Percentiles rank a stretch among this genome's conserved stretches.
Evolutionary conservation across 2,329 filamentous ascomycete genomes (phyloP).

Genomic region (Ophiostoma piceae): DNA sequence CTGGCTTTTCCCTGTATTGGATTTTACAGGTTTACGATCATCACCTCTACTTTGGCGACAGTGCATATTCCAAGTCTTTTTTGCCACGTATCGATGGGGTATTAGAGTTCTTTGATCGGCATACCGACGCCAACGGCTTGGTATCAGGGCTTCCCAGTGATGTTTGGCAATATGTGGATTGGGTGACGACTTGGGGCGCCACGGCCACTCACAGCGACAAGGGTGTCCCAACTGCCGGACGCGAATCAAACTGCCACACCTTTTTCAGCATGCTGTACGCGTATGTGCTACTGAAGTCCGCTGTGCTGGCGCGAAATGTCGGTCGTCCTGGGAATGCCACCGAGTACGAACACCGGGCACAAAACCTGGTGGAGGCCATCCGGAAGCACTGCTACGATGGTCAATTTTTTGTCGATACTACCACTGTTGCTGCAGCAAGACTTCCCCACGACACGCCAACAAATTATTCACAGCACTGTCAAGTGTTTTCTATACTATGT

Average conservation of each 20-base stretch:
- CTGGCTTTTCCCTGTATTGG: constrained; percentile 39
- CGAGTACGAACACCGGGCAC: constrained; percentile 33
- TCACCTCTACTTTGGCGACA: constrained; percentile 36
- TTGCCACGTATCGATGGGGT: constrained; percentile 36
- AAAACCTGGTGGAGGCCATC: constrained; percentile 30
- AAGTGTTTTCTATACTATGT: constrained; percentile 36
- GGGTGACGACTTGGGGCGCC: constrained; percentile 31
- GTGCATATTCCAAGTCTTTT: constrained; percentile 31
- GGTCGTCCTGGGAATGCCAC: constrained; percentile 33
- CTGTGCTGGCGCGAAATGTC: constrained; percentile 33
- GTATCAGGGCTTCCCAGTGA: constrained; percentile 30
- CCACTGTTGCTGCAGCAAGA: constrained; percentile 28
- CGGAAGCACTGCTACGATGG: constrained; percentile 35
- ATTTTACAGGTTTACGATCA: constrained; percentile 37
- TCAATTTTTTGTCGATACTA: constrained; percentile 32
- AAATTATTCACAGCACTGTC: constrained; percentile 36
- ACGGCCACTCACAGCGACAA: constrained; percentile 26
- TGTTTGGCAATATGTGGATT: constrained; percentile 38
- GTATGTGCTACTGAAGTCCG: constrained; percentile 35
- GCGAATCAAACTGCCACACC: constrained; percentile 36
- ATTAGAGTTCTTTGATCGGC: constrained; percentile 33
- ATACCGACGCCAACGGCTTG: constrained; percentile 28
- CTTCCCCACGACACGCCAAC: background rate
- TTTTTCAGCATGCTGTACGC: constrained; percentile 41
- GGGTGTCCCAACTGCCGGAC: constrained; percentile 38